phyloP scores from a whole-genome alignment of 169 alveolate genomes.

The Plasmodium sp. region DNA sequence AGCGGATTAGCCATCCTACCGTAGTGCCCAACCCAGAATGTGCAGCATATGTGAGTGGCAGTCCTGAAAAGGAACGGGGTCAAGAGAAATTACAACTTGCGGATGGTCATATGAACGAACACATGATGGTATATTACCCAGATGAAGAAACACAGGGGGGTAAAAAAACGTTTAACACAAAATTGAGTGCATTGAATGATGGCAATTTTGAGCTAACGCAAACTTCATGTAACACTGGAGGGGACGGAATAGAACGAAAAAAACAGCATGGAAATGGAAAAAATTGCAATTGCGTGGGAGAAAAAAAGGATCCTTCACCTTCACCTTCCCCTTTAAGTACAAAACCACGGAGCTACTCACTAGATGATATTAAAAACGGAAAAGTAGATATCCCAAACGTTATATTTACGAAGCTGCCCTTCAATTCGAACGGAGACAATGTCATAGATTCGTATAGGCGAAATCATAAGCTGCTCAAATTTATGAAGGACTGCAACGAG shows the following conservation, averaged over 20 bases:
- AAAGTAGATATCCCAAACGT: constrained; percentile 38
- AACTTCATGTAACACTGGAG: background rate
- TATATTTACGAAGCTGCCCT: constrained; percentile 51
- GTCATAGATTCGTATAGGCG: constrained; percentile 52
- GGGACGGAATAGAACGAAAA: background rate
- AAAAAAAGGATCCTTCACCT: background rate
- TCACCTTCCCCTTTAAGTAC: background rate
- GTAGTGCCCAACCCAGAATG: background rate
- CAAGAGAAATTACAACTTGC: background rate
- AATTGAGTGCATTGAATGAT: background rate
- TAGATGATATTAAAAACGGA: constrained; percentile 53
- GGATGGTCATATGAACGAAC: background rate
- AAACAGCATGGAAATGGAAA: constrained; percentile 4
- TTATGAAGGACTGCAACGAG: constrained; percentile 68
- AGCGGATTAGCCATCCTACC: background rate
- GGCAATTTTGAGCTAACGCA: background rate
- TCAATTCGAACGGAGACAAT: constrained; percentile 19
- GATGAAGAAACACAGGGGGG: constrained; percentile 6
- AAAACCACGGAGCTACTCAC: constrained; percentile 52
- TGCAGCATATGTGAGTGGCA: background rate
- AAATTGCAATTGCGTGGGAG: background rate
- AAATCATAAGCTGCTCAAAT: constrained; percentile 58
- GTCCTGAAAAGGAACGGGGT: background rate
- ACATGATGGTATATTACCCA: background rate
- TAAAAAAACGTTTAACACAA: background rate